These are phyloP conservation scores for Ceratocystis variospora DNA, from an alignment of 2,329 filamentous ascomycete species.

Conservation along the genomic window DNA sequence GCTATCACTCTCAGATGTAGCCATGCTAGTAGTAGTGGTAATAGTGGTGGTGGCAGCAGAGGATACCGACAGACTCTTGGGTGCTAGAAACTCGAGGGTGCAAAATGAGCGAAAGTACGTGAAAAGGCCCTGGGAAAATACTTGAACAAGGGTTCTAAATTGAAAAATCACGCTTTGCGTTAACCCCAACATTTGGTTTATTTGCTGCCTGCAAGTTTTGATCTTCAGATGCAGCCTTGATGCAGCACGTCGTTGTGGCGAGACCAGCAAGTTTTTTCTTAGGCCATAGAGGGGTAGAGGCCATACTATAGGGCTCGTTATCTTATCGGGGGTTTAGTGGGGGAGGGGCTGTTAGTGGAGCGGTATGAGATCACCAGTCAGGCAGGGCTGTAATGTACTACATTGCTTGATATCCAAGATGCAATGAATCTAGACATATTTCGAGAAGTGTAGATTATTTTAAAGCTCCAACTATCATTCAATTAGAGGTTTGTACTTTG, in stretches of 20 bases:
- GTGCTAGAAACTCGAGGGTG: conserved; percentile 20
- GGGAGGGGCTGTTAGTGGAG: background rate
- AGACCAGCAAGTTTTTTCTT: conserved; percentile 6
- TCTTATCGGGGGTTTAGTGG: conserved; percentile 9
- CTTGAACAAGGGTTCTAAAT: conserved; percentile 11
- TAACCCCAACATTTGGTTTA: conserved; percentile 23
- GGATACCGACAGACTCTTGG: conserved; percentile 23
- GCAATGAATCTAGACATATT: background rate
- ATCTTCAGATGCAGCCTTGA: background rate
- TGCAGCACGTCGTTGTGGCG: background rate
- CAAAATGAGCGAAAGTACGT: conserved; percentile 8
- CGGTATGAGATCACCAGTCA: background rate
- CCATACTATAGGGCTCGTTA: background rate
- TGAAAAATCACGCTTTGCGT: conserved; percentile 1
- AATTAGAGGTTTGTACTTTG: too few relatives aligned
- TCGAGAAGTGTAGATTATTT: background rate
- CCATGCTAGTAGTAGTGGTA: conserved; percentile 20
- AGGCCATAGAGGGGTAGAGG: conserved; percentile 3
- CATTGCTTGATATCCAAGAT: background rate
- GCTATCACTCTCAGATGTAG: conserved; percentile 8
- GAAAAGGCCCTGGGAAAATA: conserved; percentile 9
- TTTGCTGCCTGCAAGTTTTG: conserved; percentile 19
- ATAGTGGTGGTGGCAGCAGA: too few relatives aligned
- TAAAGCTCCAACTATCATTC: too few relatives aligned
- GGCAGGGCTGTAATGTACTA: background rate